Evolutionary conservation across 1,139 yeast species (phyloP).

Genomic region (Debaryomyces udenii): DNA sequence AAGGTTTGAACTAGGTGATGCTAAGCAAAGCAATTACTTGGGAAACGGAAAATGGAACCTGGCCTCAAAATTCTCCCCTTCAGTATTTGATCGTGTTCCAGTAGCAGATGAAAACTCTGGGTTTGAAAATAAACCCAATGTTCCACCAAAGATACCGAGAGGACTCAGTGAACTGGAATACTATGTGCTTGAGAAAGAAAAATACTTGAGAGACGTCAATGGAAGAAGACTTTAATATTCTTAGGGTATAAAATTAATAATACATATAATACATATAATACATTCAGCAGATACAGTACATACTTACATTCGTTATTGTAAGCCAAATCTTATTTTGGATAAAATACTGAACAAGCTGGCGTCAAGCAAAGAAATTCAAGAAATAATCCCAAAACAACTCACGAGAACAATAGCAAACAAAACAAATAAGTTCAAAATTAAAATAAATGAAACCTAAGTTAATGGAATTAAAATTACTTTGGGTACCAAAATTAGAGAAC

Average conservation of each 20-base stretch:
- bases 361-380: slow-evolving; percentile 1
- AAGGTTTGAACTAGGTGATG: background rate
- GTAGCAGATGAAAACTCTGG: slow-evolving; percentile 29
- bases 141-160: slow-evolving; percentile 59
- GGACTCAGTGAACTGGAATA: slow-evolving; percentile 54
- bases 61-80: slow-evolving; percentile 38
- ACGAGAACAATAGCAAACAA: background rate
- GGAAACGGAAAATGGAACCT: slow-evolving; percentile 42
- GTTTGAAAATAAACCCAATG: slow-evolving; percentile 40
- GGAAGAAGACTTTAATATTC: slow-evolving; percentile 34
- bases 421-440: background rate
- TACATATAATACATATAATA: slow-evolving; percentile 6
- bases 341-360: background rate
- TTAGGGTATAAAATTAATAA: background rate
- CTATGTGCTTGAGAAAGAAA: slow-evolving; percentile 46
- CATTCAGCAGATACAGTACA: background rate
- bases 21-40: slow-evolving; percentile 33
- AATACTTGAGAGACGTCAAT: slow-evolving; percentile 45
- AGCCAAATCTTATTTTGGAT: no score
- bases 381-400: slow-evolving; percentile 1
- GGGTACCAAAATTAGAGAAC: no score
- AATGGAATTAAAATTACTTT: no score
- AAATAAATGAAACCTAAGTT: no score
- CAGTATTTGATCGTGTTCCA: slow-evolving; percentile 37
- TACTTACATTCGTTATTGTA: slow-evolving; percentile 9